Conservation (phyloP, 192 early-diverging fungal species). For the Helicostylum pulchrum region DNA sequence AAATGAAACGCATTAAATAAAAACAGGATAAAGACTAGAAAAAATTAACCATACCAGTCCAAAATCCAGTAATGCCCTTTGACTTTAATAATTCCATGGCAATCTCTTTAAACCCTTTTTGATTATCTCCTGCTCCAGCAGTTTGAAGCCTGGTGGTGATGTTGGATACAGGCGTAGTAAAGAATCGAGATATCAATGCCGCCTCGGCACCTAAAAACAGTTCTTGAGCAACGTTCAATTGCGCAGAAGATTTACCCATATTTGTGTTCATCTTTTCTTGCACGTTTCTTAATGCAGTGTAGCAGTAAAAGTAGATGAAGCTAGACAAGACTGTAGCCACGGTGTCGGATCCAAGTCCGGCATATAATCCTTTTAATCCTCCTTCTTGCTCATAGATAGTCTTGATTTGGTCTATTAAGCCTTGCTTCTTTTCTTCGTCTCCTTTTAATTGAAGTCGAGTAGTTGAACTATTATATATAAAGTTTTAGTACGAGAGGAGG, state of each 20-base stretch:
- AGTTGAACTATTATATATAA: constrained; percentile 13
- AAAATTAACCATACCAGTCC: constrained; percentile 36
- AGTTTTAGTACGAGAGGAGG: background rate
- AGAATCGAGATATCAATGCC: constrained; percentile 44
- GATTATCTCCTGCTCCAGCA: constrained; percentile 23
- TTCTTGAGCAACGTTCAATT: constrained; percentile 43
- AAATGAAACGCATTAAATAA: too few relatives aligned
- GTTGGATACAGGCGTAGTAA: constrained; percentile 48
- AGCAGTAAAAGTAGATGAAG: constrained; percentile 52
- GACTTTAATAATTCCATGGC: constrained; percentile 36
- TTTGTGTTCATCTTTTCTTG: constrained; percentile 39
- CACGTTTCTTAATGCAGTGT: constrained; percentile 41
- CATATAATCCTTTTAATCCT: constrained; percentile 43
- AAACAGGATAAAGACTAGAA: background rate
- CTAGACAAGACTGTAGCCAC: constrained; percentile 48
- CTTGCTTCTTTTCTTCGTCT: background rate
- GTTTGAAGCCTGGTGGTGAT: constrained; percentile 48
- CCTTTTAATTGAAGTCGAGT: constrained; percentile 31
- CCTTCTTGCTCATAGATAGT: constrained; percentile 34
- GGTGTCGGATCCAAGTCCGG: constrained; percentile 44
- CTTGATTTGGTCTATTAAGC: constrained; percentile 17
- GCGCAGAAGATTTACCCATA: constrained; percentile 27
- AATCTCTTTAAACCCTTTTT: constrained; percentile 30
- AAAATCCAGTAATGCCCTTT: constrained; percentile 48
- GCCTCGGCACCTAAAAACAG: constrained; percentile 51